Percentiles rank a stretch among this genome's conserved stretches.
Conservation (phyloP, 192 early-diverging fungal genomes). For the Pilobolus umbonatus region DNA sequence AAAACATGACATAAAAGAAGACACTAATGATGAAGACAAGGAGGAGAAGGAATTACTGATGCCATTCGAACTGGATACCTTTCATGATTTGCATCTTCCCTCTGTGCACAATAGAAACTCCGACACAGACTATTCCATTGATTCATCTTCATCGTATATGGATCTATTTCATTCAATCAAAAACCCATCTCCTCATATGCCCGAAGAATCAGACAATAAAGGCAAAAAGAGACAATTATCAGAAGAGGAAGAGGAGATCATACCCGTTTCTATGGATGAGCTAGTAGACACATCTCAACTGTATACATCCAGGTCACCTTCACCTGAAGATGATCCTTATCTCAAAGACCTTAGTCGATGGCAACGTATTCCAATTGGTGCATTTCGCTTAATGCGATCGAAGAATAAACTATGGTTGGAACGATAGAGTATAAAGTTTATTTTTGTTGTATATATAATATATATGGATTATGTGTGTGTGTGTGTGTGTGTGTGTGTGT, state of each 20-base stretch:
- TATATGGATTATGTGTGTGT: too few relatives aligned
- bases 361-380: conserved; percentile 50
- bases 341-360: conserved; percentile 43
- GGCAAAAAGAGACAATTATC: not conserved
- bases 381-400: conserved; percentile 35
- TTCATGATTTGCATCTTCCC: too few relatives aligned
- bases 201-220: conserved; percentile 3
- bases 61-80: too few relatives aligned
- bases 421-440: conserved; percentile 8
- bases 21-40: conserved; percentile 24
- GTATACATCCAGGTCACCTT: conserved; percentile 43
- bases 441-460: too few relatives aligned
- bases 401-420: conserved; percentile 29
- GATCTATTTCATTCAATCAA: too few relatives aligned
- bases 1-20: conserved; percentile 12
- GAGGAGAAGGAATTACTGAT: conserved; percentile 29
- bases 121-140: too few relatives aligned
- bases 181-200: conserved; percentile 20
- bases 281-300: conserved; percentile 47
- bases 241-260: not conserved
- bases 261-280: conserved; percentile 43
- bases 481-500: too few relatives aligned
- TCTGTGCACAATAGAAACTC: too few relatives aligned
- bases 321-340: conserved; percentile 23
- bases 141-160: too few relatives aligned